Conservation (phyloP, 257 asterid species). For the Petrea volubilis region DNA sequence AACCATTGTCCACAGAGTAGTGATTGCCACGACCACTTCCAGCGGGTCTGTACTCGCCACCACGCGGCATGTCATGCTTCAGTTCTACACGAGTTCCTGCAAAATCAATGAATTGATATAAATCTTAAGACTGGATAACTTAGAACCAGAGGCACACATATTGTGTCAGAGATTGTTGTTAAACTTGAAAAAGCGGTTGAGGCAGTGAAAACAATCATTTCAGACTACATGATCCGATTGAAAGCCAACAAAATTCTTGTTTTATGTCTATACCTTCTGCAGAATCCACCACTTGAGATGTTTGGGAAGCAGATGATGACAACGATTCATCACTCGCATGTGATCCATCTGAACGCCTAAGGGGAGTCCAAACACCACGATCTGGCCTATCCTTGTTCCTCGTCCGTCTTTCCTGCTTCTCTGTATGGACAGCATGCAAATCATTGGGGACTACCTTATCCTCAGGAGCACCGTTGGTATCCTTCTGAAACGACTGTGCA, state of each 20-base stretch:
- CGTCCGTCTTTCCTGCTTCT: conserved; percentile 63
- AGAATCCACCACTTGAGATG: conserved; percentile 52
- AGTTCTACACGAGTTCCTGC: conserved; percentile 56
- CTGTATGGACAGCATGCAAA: conserved; percentile 37
- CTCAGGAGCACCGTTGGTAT: conserved; percentile 52
- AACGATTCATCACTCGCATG: conserved; percentile 68
- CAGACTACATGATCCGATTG: conserved; percentile 3
- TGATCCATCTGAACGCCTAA: conserved; percentile 73
- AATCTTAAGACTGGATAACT: background rate
- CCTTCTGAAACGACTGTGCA: conserved; percentile 55
- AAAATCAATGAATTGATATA: conserved; percentile 18
- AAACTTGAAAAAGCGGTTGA: background rate
- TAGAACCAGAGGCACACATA: background rate
- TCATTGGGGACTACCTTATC: conserved; percentile 50
- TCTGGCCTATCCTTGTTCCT: conserved; percentile 91
- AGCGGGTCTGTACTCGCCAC: conserved; percentile 49
- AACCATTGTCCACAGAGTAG: conserved; percentile 69
- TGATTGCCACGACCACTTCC: conserved; percentile 62
- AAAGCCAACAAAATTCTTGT: conserved; percentile 11
- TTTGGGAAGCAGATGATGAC: conserved; percentile 61
- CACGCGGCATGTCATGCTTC: conserved; percentile 49
- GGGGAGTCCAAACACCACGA: conserved; percentile 93
- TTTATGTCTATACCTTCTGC: conserved; percentile 55
- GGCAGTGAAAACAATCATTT: conserved; percentile 16
- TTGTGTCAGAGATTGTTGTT: background rate